Evolutionary conservation across 2,329 filamentous ascomycete genomes (phyloP), one percentile per base, ranked within the genome.

Genomic region (Colletotrichum lini): DNA sequence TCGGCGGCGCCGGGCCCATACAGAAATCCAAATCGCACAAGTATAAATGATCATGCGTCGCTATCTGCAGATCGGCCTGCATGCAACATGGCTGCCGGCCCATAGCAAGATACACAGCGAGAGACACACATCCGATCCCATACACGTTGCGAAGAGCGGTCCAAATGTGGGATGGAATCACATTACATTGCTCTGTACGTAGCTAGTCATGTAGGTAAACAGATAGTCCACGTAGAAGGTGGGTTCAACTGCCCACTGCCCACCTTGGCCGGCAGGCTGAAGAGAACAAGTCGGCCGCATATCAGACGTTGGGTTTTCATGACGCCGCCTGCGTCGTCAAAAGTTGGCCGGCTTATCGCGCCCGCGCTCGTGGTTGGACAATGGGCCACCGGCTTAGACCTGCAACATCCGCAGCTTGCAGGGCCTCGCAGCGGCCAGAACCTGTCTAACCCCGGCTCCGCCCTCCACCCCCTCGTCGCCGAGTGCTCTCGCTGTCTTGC

Each of bases 271-370:
- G 47, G 16, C 26, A 5, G 38, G 21, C 7, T 16, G 30, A 50
- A 23, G 12, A 18, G 35, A 61, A 44, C 40, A 35, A 57, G 44
- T 65, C 66, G 65, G 52, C 66, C 65, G 61, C 60, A 52, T 50
- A 40, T 44, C 23, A 21, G 16, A 49, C 49, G 38, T 57, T 62
- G n/a, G 58, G 44, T 67, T 70, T 62, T 58, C 30, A 59, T 71
- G 68, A 71, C 68, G 65, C 68, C 38, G 64, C n/a, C 44, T 47
- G 57, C 63, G 62, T 67, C 68, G 64, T 70, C 64, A 70, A 70
- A 57, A 62, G 26, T 42, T 63, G 65, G 65, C 58, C 42, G 58
- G 65, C 67, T 71, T 71, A 71, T 71, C 68, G 65, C 65, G 30
- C 13, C 65, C 12, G 45, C 57, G 38, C 35, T 45, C 63, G 45